Conservation (phyloP, 2,329 filamentous ascomycete genomes). For the Onygenales sp. region DNA sequence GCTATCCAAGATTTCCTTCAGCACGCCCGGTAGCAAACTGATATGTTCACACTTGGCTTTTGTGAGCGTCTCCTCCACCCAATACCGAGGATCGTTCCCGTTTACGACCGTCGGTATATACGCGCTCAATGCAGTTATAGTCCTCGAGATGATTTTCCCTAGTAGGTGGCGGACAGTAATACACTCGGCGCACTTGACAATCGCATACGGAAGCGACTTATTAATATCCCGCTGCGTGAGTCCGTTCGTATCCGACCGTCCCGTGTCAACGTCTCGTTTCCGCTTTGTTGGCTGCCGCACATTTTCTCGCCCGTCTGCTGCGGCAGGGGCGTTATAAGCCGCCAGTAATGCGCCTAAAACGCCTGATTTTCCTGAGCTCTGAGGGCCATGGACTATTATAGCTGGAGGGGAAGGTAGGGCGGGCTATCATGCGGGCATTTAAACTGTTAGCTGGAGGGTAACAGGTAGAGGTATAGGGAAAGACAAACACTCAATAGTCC, state of each 20-base stretch:
- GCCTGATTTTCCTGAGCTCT: conserved; percentile 77
- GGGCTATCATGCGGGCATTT: conserved; percentile 17
- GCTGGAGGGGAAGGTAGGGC: conserved; percentile 58
- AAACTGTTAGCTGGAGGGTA: neutral
- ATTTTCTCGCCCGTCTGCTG: neutral
- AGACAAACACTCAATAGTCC: neutral
- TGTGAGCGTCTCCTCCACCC: conserved; percentile 35
- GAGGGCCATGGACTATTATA: conserved; percentile 71
- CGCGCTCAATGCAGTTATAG: conserved; percentile 24
- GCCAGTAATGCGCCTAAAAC: conserved; percentile 57
- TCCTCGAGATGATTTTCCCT: conserved; percentile 35
- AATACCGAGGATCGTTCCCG: conserved; percentile 14
- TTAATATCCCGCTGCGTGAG: neutral
- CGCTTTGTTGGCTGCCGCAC: neutral
- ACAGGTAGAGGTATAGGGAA: neutral
- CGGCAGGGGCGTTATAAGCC: conserved; percentile 46
- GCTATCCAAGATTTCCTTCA: conserved; percentile 40
- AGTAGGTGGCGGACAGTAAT: conserved; percentile 37
- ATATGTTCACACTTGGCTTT: conserved; percentile 67
- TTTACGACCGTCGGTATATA: neutral
- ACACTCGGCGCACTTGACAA: conserved; percentile 36
- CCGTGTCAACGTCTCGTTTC: neutral
- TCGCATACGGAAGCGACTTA: conserved; percentile 23
- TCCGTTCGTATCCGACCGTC: neutral
- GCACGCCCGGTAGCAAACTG: conserved; percentile 62